Evolutionary conservation across 2,329 filamentous ascomycete genomes (phyloP), one percentile per base, ranked within the genome.

Genomic region (Colletotrichum sublineola): DNA sequence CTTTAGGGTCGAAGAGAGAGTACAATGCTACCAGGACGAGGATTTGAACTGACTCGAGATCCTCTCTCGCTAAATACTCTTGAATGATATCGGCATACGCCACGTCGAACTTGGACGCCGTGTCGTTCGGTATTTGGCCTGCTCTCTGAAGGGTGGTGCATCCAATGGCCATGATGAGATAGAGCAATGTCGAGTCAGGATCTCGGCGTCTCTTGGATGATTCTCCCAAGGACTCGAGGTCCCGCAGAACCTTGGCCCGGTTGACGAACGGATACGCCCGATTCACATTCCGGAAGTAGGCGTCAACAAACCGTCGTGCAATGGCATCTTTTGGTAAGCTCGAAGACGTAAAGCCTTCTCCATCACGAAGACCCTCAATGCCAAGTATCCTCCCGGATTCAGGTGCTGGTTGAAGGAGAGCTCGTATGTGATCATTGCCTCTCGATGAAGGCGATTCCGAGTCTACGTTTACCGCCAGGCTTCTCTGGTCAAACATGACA

Each of bases 151-250:
- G 75, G 0, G 83, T 85, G 0, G 83, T 85, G 63, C 81, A 84
- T 0, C 84, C 84, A 48, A 86, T 85, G 33, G 84, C 84, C 82
- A 85, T 84, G 74, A 85, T 79, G 5, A 86, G 80, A 71, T 83
- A 84, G 3, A 85, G 73, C 5, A 83, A 68, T 5, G 81, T 85
- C 5, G 80, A 79, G 40, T 80, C 79, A 31, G 76, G 71, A 44
- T 80, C 79, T 6, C 77, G 75, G 6, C 77, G 70, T 8, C 76
- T 69, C 67, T 73, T 75, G 15, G 75, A 73, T 24, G 76, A 73
- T 29, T 77, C 75, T 2, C 75, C 77, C 9, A 80, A 73, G 14
- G 68, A 71, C 61, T 84, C 81, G 7, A 84, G 75, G 31, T 82
- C 78, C 11, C 75, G 74, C 0, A 82, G 76, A 46, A 83, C 77